Conservation (phyloP, 2,329 filamentous ascomycete genomes). For the Claviceps monticola region DNA sequence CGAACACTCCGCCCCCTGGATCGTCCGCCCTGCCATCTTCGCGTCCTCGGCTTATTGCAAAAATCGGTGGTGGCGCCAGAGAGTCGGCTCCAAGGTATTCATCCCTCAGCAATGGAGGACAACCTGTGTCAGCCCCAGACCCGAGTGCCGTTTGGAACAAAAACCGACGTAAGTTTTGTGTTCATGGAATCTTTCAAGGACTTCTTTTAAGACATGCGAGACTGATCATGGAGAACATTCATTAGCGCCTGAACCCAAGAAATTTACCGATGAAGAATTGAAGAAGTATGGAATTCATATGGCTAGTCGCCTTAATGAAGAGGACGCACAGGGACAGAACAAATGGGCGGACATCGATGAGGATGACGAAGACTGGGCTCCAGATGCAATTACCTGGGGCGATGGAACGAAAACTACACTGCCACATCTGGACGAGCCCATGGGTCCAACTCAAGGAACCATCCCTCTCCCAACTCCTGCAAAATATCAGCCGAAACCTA, state of each 20-base stretch:
- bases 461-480: slow-evolving; percentile 11
- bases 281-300: slow-evolving; percentile 80
- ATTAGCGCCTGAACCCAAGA: slow-evolving; percentile 58
- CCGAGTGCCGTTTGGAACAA: slow-evolving; percentile 76
- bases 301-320: slow-evolving; percentile 62
- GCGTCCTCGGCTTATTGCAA: slow-evolving; percentile 62
- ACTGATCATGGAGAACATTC: slow-evolving; percentile 31
- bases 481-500: slow-evolving; percentile 26
- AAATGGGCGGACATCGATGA: slow-evolving; percentile 89
- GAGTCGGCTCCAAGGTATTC: slow-evolving; percentile 33
- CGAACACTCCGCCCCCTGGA: slow-evolving; percentile 31
- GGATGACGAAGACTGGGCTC: slow-evolving; percentile 77
- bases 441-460: slow-evolving; percentile 15
- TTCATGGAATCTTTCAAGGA: too few species aligned
- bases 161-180: slow-evolving; percentile 55
- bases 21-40: slow-evolving; percentile 36
- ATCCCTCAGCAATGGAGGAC: slow-evolving; percentile 39
- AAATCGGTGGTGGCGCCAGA: slow-evolving; percentile 49
- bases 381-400: slow-evolving; percentile 75
- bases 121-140: slow-evolving; percentile 50
- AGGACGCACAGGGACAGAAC: slow-evolving; percentile 59
- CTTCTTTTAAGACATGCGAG: neutral
- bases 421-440: slow-evolving; percentile 43
- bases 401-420: slow-evolving; percentile 75
- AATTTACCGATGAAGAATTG: slow-evolving; percentile 76